Evolutionary conservation across 2,329 filamentous ascomycete genomes (phyloP), one percentile per base, ranked within the genome.

Genomic region (Lecanoromycetidae sp.): DNA sequence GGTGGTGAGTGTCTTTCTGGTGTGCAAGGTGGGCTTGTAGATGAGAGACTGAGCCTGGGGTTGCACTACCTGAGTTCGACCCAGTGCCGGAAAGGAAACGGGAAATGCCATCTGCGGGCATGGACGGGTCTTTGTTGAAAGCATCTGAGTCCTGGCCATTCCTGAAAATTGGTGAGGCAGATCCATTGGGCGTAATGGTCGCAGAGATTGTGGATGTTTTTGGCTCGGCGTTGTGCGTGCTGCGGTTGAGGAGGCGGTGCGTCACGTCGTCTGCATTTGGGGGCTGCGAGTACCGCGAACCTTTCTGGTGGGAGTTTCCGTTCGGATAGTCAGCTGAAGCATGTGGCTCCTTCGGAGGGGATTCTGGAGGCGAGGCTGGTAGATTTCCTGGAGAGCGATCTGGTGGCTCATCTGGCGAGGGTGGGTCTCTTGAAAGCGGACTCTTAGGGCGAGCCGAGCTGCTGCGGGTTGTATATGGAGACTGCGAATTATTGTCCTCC

Each of bases 261-360:
- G 68, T 69, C 40, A 71, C 68, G 47, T 65, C 63, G 46, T 70
- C 66, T 13, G 67, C 65, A 51, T 70, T 65, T 19, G 65, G 63
- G 6, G 38, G 51, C 22, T 47, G 36, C 9, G 39, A 39, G 19
- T 44, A 49, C 19, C 34, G 26, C 15, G 29, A 30, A 22, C 30
- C 41, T 12, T 32, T 42, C 29, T 29, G 42, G 13, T 41, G 27
- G 17, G 30, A 17, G 20, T 46, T 45, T 29, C 26, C 35, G 23
- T 41, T 40, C 33, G 20, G 30, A 29, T 41, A 37, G 20, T 34
- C 15, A 20, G 35, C 35, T 22, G 41, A 46, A 22, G 44, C 44
- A 1, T 35, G 34, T 6, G 44, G 29, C 5, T 46, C 34, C 10
- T 22, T 46, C 4, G 36, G 44, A 8, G 44, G 44, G 15, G 44